Conservation (phyloP, 2,329 filamentous ascomycete genomes). For the Nemania abortiva region DNA sequence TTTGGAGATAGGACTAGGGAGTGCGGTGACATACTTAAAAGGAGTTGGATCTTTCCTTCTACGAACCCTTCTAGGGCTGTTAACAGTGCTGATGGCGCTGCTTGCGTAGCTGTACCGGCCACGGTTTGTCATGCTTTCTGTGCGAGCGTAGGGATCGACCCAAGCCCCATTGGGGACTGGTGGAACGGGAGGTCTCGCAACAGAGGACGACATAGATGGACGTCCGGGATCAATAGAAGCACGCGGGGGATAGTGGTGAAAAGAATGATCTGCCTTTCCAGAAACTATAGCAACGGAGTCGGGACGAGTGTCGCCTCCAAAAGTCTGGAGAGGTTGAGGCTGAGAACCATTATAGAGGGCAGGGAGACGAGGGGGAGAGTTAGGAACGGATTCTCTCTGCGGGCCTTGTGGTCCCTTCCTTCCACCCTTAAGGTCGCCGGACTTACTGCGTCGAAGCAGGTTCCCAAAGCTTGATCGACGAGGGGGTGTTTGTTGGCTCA, state of each 20-base stretch:
- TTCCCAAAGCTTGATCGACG: slow-evolving; percentile 64
- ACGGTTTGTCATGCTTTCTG: slow-evolving; percentile 96
- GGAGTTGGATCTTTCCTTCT: slow-evolving; percentile 97
- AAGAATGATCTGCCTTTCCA: slow-evolving; percentile 51
- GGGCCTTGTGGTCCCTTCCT: slow-evolving; percentile 66
- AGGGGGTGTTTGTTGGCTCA: slow-evolving; percentile 51
- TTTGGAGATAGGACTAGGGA: not conserved
- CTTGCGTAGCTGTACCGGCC: slow-evolving; percentile 97
- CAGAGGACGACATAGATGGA: slow-evolving; percentile 56
- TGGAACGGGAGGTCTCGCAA: slow-evolving; percentile 70
- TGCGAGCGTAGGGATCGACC: slow-evolving; percentile 82
- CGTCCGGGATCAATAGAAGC: slow-evolving; percentile 66
- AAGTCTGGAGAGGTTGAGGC: slow-evolving; percentile 51
- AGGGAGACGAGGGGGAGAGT: slow-evolving; percentile 70
- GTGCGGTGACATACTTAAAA: slow-evolving; percentile 82
- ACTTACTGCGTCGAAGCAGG: slow-evolving; percentile 68
- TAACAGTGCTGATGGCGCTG: slow-evolving; percentile 89
- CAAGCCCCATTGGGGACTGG: slow-evolving; percentile 71
- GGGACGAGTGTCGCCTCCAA: slow-evolving; percentile 52
- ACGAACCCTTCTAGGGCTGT: slow-evolving; percentile 90
- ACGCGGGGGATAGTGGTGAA: slow-evolving; percentile 55
- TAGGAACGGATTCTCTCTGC: slow-evolving; percentile 66
- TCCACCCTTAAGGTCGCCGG: slow-evolving; percentile 64
- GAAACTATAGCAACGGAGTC: slow-evolving; percentile 52
- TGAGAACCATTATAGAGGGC: slow-evolving; percentile 57